A percentile compares a stretch with the other conserved stretches of the same genome.
These are phyloP conservation scores for Phalaenopsis equestris DNA, from an alignment of 106 monocot species.

Conservation along the genomic window DNA sequence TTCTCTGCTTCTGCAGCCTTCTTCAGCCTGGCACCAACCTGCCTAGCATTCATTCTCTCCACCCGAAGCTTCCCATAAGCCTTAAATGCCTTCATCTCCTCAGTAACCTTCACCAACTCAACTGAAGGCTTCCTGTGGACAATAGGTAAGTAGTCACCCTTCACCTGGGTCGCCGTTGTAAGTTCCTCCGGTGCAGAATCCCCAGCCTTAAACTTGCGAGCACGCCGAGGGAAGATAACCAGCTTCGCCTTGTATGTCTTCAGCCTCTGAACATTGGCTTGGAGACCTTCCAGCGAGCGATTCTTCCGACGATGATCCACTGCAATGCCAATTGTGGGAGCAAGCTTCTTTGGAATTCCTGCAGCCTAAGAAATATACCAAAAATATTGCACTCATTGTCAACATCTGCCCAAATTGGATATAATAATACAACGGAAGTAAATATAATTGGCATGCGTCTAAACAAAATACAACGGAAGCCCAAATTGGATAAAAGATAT, in stretches of 20 bases:
- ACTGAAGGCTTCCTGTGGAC: slow-evolving; percentile 24
- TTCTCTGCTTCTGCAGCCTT: slow-evolving; percentile 72
- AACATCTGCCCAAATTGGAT: too few species aligned
- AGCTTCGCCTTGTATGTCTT: slow-evolving; percentile 48
- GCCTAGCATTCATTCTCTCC: slow-evolving; percentile 41
- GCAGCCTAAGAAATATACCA: slow-evolving; percentile 23
- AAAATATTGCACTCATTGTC: background rate
- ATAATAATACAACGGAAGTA: too few species aligned
- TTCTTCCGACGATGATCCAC: slow-evolving; percentile 61
- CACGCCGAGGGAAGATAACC: slow-evolving; percentile 39
- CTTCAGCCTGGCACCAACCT: slow-evolving; percentile 53
- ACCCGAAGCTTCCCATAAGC: slow-evolving; percentile 46
- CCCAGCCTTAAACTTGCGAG: slow-evolving; percentile 44
- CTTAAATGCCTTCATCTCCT: slow-evolving; percentile 59
- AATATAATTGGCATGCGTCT: too few species aligned
- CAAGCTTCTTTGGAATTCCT: slow-evolving; percentile 51
- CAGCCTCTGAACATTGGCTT: slow-evolving; percentile 47
- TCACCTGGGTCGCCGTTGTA: slow-evolving; percentile 30
- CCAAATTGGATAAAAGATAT: too few species aligned
- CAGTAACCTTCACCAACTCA: slow-evolving; percentile 37
- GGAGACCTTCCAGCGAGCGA: slow-evolving; percentile 31
- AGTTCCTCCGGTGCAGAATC: slow-evolving; percentile 36
- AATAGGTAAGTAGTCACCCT: slow-evolving; percentile 29
- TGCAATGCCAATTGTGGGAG: slow-evolving; percentile 61
- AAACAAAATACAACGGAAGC: too few species aligned